These are phyloP conservation scores for Streptanthus diversifolius DNA, from an alignment of 345 rosid genomes.

Conservation along the genomic window DNA sequence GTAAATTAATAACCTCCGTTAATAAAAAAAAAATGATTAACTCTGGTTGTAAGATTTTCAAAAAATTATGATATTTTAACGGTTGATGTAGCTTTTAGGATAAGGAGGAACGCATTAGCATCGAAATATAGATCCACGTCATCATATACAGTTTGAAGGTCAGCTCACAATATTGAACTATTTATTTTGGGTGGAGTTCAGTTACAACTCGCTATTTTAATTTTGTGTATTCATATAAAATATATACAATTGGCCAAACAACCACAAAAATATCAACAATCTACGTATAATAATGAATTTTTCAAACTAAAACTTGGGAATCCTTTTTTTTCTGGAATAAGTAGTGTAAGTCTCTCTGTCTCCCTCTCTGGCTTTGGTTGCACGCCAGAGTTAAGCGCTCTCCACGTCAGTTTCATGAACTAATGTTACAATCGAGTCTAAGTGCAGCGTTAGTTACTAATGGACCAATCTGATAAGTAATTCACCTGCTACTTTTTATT, in stretches of 20 bases:
- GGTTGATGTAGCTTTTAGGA: background rate
- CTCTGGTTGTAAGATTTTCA: background rate
- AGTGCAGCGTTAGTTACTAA: background rate
- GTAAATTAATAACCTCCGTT: too few species aligned
- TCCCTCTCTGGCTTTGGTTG: background rate
- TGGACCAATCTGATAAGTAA: background rate
- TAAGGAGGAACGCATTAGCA: background rate
- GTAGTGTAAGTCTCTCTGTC: background rate
- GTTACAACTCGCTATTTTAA: background rate
- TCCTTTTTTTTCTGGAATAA: background rate
- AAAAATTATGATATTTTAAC: background rate
- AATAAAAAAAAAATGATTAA: too few species aligned
- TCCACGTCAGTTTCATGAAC: constrained; percentile 19
- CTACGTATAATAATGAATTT: background rate
- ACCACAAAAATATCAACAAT: background rate
- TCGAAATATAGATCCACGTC: background rate
- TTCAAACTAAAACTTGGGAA: background rate
- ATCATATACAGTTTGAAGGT: background rate
- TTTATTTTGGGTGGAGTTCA: background rate
- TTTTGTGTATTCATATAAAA: background rate
- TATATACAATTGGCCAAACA: background rate
- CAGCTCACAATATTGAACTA: background rate
- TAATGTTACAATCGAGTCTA: background rate
- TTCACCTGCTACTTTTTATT: background rate
- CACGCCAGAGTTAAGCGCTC: constrained; percentile 15